Conservation (phyloP, 148 eudicot species). For the Vaccinium vitisidaea region DNA sequence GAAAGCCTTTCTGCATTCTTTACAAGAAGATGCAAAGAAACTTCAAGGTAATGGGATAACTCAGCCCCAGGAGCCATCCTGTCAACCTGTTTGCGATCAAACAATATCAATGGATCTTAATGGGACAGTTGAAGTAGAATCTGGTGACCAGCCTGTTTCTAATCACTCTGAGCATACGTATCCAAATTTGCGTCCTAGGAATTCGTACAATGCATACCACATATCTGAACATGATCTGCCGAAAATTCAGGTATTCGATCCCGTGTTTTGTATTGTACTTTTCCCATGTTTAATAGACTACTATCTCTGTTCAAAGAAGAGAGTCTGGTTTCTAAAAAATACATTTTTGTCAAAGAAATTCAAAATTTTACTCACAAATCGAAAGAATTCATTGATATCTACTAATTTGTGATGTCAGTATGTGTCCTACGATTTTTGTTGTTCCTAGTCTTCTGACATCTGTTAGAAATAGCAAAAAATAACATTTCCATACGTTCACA, state of each 20-base stretch:
- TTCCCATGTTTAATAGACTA: too few species aligned
- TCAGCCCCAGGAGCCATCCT: conserved; percentile 27
- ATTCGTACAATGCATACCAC: conserved; percentile 25
- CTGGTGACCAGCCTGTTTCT: conserved; percentile 28
- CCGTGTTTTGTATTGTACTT: too few species aligned
- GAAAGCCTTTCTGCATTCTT: conserved; percentile 61
- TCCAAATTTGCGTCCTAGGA: conserved; percentile 30
- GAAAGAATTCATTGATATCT: too few species aligned
- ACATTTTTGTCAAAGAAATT: too few species aligned
- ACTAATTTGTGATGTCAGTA: too few species aligned
- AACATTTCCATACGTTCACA: neutral
- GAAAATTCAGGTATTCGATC: conserved; percentile 63
- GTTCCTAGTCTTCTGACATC: too few species aligned
- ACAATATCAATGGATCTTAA: conserved; percentile 37
- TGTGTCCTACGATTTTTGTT: too few species aligned
- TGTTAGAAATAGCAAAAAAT: too few species aligned
- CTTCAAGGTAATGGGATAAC: conserved; percentile 44
- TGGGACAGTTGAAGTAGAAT: conserved; percentile 27
- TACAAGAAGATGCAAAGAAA: conserved; percentile 39
- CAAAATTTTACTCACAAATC: too few species aligned
- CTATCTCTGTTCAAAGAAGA: too few species aligned
- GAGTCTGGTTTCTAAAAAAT: too few species aligned
- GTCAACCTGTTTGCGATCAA: conserved; percentile 28
- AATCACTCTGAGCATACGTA: conserved; percentile 26
- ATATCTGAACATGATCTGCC: conserved; percentile 52